A percentile compares a stretch with the other conserved stretches of the same genome.
Evolutionary conservation across 768 basidiomycete genomes (phyloP).

Genomic region (Podaxis sp.): DNA sequence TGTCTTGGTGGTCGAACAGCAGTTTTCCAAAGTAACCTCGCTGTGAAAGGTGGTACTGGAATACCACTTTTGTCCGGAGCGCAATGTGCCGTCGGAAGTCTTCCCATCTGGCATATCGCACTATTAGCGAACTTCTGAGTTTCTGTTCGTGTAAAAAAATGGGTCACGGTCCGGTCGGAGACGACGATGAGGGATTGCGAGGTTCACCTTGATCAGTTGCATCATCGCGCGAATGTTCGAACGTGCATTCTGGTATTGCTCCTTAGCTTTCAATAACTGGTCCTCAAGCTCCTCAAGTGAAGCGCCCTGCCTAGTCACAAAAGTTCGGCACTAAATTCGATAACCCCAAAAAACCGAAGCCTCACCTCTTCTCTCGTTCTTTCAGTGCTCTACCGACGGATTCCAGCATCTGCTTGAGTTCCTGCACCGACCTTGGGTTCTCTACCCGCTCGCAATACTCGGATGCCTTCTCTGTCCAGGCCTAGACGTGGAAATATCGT

Average conservation of each 20-base stretch:
- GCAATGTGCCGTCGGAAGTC: slow-evolving; percentile 88
- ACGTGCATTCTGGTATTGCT: slow-evolving; percentile 57
- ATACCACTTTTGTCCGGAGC: slow-evolving; percentile 81
- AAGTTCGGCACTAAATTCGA: neutral
- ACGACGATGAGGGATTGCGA: neutral
- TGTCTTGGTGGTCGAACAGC: slow-evolving; percentile 73
- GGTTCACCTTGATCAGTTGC: slow-evolving; percentile 62
- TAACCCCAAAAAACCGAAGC: neutral
- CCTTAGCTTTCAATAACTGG: slow-evolving; percentile 66
- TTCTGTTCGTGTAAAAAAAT: slow-evolving; percentile 41
- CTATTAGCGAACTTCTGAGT: slow-evolving; percentile 61
- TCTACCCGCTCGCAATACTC: slow-evolving; percentile 58
- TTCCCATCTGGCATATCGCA: slow-evolving; percentile 76
- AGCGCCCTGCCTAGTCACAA: slow-evolving; percentile 62
- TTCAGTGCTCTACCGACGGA: slow-evolving; percentile 64
- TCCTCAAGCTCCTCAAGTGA: slow-evolving; percentile 75
- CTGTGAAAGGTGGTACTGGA: slow-evolving; percentile 77
- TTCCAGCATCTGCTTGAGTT: slow-evolving; percentile 60
- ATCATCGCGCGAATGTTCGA: slow-evolving; percentile 64
- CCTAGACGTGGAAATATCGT: slow-evolving; percentile 31
- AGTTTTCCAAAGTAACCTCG: slow-evolving; percentile 92
- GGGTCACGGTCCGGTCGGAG: neutral
- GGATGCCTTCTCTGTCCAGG: slow-evolving; percentile 65
- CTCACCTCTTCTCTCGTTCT: slow-evolving; percentile 64
- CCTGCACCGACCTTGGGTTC: slow-evolving; percentile 56